These are phyloP conservation scores for Leccinum huronense DNA, from an alignment of 1,284 basidiomycete species.

Conservation along the genomic window DNA sequence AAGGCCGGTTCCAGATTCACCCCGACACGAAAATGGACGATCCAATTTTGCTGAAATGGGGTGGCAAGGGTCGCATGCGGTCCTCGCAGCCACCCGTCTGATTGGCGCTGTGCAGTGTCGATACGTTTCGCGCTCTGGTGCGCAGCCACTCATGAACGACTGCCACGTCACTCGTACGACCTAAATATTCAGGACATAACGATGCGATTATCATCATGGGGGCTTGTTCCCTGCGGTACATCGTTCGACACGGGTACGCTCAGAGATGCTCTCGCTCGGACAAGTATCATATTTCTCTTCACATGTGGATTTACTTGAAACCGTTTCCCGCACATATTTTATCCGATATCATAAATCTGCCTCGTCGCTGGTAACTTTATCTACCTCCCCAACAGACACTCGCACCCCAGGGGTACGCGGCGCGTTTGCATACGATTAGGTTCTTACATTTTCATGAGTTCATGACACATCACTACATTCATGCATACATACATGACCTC, in stretches of 20 bases:
- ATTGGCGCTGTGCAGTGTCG: conserved; percentile 9
- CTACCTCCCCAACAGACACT: conserved; percentile 10
- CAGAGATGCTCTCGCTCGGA: background rate
- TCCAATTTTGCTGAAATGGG: conserved; percentile 44
- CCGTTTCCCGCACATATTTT: conserved; percentile 24
- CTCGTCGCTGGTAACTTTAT: conserved; percentile 24
- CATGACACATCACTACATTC: conserved; percentile 1
- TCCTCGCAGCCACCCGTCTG: conserved; percentile 23
- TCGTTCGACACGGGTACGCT: conserved; percentile 3
- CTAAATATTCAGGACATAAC: conserved; percentile 16
- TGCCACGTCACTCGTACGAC: conserved; percentile 9
- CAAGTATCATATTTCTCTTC: background rate
- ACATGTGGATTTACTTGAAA: background rate
- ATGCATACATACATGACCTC: conserved; percentile 7
- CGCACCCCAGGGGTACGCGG: background rate
- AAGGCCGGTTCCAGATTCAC: conserved; percentile 83
- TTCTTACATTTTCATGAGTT: conserved; percentile 1
- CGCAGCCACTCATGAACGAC: conserved; percentile 10
- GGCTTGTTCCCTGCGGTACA: conserved; percentile 14
- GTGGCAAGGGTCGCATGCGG: conserved; percentile 20
- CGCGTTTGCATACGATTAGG: background rate
- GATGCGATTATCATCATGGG: conserved; percentile 5
- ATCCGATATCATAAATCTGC: conserved; percentile 26
- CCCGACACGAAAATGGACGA: conserved; percentile 70
- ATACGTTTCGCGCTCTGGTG: conserved; percentile 2